Evolutionary conservation across 768 basidiomycete genomes (phyloP).

Genomic region (Lactifluus hygrophoroides): DNA sequence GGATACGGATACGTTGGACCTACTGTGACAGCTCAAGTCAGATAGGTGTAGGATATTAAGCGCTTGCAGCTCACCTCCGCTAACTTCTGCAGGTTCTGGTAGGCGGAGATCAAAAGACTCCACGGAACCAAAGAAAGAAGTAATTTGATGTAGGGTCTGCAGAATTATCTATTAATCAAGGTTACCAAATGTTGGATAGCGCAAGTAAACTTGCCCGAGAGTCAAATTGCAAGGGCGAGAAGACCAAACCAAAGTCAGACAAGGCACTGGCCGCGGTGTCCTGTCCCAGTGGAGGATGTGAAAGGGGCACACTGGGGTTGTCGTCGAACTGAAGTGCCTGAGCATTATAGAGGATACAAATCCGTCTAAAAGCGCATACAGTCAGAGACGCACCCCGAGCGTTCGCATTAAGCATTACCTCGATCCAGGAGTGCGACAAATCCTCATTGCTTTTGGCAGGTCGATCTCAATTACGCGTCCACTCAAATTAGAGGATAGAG

Average conservation of each 20-base stretch:
- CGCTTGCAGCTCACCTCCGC: slow-evolving; percentile 4
- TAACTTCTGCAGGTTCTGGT: slow-evolving; percentile 10
- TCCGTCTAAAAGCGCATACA: slow-evolving; percentile 28
- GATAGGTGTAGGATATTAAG: neutral
- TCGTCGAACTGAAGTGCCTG: neutral
- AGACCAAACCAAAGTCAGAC: slow-evolving; percentile 32
- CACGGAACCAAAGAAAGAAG: slow-evolving; percentile 53
- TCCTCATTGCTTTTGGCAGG: slow-evolving; percentile 50
- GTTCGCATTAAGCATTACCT: slow-evolving; percentile 34
- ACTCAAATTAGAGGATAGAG: slow-evolving; percentile 16
- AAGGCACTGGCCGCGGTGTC: slow-evolving; percentile 21
- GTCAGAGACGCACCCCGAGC: neutral
- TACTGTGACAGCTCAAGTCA: neutral
- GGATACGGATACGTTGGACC: slow-evolving; percentile 26
- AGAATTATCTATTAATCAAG: neutral
- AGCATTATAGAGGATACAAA: slow-evolving; percentile 10
- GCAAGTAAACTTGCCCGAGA: slow-evolving; percentile 37
- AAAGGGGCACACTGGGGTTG: neutral
- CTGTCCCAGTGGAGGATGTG: slow-evolving; percentile 4
- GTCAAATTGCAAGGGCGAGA: slow-evolving; percentile 53
- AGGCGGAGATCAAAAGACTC: slow-evolving; percentile 42
- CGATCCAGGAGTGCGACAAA: slow-evolving; percentile 43
- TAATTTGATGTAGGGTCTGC: slow-evolving; percentile 46
- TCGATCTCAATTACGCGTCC: slow-evolving; percentile 27
- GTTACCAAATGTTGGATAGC: neutral